A percentile compares a stretch with the other conserved stretches of the same genome.
phyloP scores from a whole-genome alignment of 768 basidiomycete genomes.

The Sporobolomyces phaffii region DNA sequence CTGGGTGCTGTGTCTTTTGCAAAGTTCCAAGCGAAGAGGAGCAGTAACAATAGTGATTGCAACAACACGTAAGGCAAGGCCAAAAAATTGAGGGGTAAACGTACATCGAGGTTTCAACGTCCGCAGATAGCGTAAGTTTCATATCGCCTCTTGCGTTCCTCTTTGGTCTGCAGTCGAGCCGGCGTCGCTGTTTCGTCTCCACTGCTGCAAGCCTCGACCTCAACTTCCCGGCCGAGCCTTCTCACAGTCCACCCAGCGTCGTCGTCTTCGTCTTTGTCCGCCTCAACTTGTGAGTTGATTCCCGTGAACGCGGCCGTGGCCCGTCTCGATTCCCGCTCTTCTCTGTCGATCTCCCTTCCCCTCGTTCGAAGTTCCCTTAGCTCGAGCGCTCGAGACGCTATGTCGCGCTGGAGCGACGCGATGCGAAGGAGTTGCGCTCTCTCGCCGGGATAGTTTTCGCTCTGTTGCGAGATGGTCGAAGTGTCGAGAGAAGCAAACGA shows the following conservation, averaged over 20 bases:
- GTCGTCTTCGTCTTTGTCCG: background rate
- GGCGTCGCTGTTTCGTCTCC: background rate
- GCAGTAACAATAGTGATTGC: background rate
- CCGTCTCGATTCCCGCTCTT: background rate
- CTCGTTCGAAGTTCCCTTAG: constrained; percentile 5
- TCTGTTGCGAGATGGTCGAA: too few species aligned
- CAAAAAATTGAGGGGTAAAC: background rate
- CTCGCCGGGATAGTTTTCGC: constrained; percentile 27
- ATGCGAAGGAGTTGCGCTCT: constrained; percentile 23
- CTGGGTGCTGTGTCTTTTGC: too few species aligned
- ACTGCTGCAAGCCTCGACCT: background rate
- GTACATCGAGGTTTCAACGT: background rate
- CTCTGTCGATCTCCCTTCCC: background rate
- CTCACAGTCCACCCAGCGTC: background rate
- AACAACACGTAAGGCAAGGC: background rate
- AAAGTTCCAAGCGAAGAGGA: background rate
- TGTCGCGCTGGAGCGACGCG: constrained; percentile 19
- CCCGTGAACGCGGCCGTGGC: background rate
- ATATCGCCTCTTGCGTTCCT: background rate
- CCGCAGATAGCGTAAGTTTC: constrained; percentile 3
- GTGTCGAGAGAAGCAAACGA: background rate
- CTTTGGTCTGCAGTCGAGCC: background rate
- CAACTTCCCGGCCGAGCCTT: background rate
- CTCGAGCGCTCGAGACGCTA: background rate
- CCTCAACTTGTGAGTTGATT: background rate